Evolutionary conservation across 768 basidiomycete genomes (phyloP), one percentile per base, ranked within the genome.

Genomic region (Gelatoporia subvermispora): DNA sequence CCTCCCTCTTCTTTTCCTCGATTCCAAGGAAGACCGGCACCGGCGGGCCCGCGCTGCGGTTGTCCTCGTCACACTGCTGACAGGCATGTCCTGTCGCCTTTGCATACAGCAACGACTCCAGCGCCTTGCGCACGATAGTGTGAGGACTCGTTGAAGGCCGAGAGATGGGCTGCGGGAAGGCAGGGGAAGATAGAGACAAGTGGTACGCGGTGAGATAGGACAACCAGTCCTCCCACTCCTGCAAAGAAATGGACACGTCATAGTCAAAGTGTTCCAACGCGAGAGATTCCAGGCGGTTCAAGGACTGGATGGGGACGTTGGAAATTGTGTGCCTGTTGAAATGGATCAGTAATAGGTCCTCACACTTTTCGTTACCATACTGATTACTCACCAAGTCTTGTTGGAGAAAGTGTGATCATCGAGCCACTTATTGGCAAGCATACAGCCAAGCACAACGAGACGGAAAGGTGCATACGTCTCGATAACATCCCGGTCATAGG

Each of bases 331-430:
- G 84, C 88, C 88, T 91, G 35, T 3, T 5, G 8, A 39, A 17
- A 41, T 43, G 15, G 36, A 45, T 40, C 22, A 37, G 16, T 10
- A 16, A 4, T 8, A 21, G 28, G 41, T 35, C 7, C 9, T 28
- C 8, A 47, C 10, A 18, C 23, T 17, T 20, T 35, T 18, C 3
- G 9, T 10, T 20, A 37, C 40, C 46, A 9, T 7, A 4, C 41
- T 24, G 2, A 34, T 4, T 35, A 63, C 81, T 51, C 63, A 88
- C 88, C 88, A 91, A 46, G 88, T 91, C 70, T 88, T 90, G 68
- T 90, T 90, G 35, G 87, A 89, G 66, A 90, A 91, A 0, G 88
- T 90, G 59, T 91, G 88, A 57, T 91, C 88, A 54, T 90, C 88
- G 54, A 91, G 61, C 88, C 88, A 90, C 67, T 91, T 91, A 65